Percentiles rank a stretch among this genome's conserved stretches.
Evolutionary conservation across 257 asterid genomes (phyloP).

Genomic region (Dorcoceras hygrometricum): DNA sequence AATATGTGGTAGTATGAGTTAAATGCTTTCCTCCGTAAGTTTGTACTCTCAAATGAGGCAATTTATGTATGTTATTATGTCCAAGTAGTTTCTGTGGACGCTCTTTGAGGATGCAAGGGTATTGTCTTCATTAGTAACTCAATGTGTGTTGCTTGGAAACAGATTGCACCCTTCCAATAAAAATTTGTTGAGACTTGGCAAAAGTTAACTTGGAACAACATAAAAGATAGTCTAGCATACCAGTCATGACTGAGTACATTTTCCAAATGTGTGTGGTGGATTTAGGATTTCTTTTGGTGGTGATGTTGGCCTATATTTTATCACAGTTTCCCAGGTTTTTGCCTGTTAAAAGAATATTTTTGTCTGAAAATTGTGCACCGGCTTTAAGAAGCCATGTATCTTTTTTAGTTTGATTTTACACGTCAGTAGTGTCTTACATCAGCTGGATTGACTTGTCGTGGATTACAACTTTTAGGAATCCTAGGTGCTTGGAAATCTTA

Average conservation of each 20-base stretch:
- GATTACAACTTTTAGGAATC: conserved; percentile 12
- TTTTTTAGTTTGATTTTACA: conserved; percentile 7
- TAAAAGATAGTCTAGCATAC: neutral
- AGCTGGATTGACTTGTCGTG: conserved; percentile 9
- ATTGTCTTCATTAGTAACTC: neutral
- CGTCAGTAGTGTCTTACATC: conserved; percentile 1
- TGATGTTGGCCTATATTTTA: neutral
- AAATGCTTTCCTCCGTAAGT: neutral
- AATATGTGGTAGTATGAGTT: neutral
- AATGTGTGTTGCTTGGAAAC: neutral
- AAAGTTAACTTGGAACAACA: neutral
- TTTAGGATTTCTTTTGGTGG: neutral
- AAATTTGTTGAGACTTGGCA: neutral
- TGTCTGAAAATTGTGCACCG: neutral
- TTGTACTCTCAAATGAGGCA: neutral
- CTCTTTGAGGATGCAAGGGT: conserved; percentile 13
- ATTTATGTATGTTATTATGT: neutral
- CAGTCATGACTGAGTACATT: neutral
- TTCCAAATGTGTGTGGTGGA: neutral
- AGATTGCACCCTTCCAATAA: neutral
- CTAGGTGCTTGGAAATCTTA: conserved; percentile 12
- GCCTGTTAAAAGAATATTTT: neutral
- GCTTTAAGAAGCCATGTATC: conserved; percentile 4
- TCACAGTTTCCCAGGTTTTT: conserved; percentile 9
- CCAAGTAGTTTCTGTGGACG: conserved; percentile 13